Evolutionary conservation across 2,329 filamentous ascomycete genomes (phyloP), one percentile per base, ranked within the genome.

Genomic region (Neofusicoccum laricinum): DNA sequence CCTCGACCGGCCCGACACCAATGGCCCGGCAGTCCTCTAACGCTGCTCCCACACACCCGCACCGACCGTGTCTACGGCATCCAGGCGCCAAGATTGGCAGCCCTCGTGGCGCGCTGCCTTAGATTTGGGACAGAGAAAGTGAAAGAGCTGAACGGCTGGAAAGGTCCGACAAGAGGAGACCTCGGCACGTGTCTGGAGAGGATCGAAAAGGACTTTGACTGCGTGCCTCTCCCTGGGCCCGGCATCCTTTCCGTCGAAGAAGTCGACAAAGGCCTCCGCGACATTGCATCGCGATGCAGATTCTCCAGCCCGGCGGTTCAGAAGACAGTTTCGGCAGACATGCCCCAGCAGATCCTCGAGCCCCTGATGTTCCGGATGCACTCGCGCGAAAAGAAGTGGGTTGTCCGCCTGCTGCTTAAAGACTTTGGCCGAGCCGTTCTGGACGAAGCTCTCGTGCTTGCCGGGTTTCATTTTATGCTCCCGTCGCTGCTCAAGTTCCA

Each of bases 351-450:
- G 4, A 73, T 82, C 3, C 74, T 94, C 1, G 80, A 80, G 19
- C 72, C 74, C 0, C 72, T 93, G 0, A 90, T 90, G 70, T 79
- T 77, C 34, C 84, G 85, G 7, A 72, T 92, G 10, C 81, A 81
- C 50, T 85, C 91, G 2, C 80, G 81, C 48, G 91, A 96, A 72
- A 90, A 88, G 3, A 97, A 97, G 77, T 97, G 93, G 93, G 82
- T 97, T 11, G 91, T 91, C 0, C 85, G 93, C 3, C 80, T 97
- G 34, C 81, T 97, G 5, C 79, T 96, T 32, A 95, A 96, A 72
- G 85, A 88, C 67, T 91, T 89, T 65, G 81, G 84, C n/a, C 89
- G 90, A 0, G 80, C 93, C 0, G 73, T 84, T 1, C 71, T 96
- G 1, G 86, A 92, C 21, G 79, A 82, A 32, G 68, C 75, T 1